Percentiles rank a stretch among this genome's conserved stretches.
These are phyloP conservation scores for Trichosporon asahii DNA, from an alignment of 1,284 basidiomycete species.

Conservation along the genomic window DNA sequence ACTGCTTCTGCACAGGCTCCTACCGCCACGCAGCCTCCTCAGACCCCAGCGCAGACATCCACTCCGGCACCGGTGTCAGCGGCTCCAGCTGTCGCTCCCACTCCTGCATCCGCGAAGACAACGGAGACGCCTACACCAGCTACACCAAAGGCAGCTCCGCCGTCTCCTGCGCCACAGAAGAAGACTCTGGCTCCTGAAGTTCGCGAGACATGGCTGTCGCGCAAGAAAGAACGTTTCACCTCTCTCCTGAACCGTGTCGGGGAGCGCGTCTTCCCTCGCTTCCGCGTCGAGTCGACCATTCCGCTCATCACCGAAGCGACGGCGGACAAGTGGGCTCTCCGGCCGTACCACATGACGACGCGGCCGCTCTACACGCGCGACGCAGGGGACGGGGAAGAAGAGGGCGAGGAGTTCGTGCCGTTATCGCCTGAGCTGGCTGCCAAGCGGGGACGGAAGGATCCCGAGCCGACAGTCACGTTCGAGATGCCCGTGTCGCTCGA, in stretches of 20 bases:
- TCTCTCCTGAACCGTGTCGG: constrained; percentile 30
- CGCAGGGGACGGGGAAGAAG: constrained; percentile 20
- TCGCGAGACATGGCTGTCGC: constrained; percentile 23
- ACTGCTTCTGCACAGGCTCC: background rate
- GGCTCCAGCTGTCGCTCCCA: background rate
- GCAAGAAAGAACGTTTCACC: constrained; percentile 30
- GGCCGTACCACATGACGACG: constrained; percentile 43
- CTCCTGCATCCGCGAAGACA: background rate
- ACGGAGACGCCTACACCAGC: background rate
- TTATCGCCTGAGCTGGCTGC: background rate
- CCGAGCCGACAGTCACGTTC: constrained; percentile 38
- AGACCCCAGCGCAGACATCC: background rate
- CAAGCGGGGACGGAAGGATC: constrained; percentile 14
- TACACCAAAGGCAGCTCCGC: background rate
- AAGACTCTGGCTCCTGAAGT: constrained; percentile 14
- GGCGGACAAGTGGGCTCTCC: constrained; percentile 39
- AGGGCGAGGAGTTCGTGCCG: constrained; percentile 8
- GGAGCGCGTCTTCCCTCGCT: constrained; percentile 30
- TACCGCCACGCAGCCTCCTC: background rate
- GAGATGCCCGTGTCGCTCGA: constrained; percentile 48
- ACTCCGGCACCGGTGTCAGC: background rate
- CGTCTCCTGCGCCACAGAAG: background rate
- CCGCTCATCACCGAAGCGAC: constrained; percentile 32
- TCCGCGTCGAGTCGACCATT: constrained; percentile 27
- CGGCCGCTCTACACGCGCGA: constrained; percentile 36